Evolutionary conservation across 2,329 filamentous ascomycete species (phyloP), one percentile per base, ranked within the genome.

Genomic region (Apiospora sp.): DNA sequence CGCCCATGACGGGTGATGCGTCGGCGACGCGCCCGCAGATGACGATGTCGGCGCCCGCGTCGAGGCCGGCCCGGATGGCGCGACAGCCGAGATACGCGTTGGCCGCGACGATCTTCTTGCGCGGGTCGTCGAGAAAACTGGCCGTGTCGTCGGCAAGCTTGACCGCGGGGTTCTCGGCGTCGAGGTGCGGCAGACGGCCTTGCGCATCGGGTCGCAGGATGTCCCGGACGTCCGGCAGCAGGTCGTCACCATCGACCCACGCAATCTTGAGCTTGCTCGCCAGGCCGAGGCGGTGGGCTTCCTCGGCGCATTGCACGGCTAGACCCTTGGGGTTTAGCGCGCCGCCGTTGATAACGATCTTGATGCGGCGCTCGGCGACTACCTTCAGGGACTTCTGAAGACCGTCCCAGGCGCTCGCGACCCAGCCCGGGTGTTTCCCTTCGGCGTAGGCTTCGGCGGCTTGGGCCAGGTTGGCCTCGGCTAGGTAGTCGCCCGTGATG

Each of bases 261-360:
- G 79, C 79, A 30, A 82, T 70, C 67, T 73, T 74, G 14, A 78
- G 73, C n/a, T 72, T 69, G 12, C 71, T 73, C 2, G 72, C 73
- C 19, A 75, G 74, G 2, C 74, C 74, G 19, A 75, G 76, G 8
- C 74, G 49, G 14, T 37, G 24, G n/a, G 68, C 74, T 24, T 89
- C 81, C 74, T 89, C 88, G 1, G 87, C 86, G 1, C 83, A 81
- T 73, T 89, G 86, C 73, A 88, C 89, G 2, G 88, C 87, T 19
- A 90, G 77, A 0, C 84, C 86, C 71, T 82, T 82, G 0, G 88
- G 88, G 74, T 90, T 87, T 16, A 87, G 82, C 1, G 85, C 86
- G 1, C 88, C 88, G 4, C 87, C 88, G 77, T 90, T 89, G 72
- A 88, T 82, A 69, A 88, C 80, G 16, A 89, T 82, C 72, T 86